These are phyloP conservation scores for Fusarium sp. DNA, from an alignment of 2,329 filamentous ascomycete genomes.

Conservation along the genomic window DNA sequence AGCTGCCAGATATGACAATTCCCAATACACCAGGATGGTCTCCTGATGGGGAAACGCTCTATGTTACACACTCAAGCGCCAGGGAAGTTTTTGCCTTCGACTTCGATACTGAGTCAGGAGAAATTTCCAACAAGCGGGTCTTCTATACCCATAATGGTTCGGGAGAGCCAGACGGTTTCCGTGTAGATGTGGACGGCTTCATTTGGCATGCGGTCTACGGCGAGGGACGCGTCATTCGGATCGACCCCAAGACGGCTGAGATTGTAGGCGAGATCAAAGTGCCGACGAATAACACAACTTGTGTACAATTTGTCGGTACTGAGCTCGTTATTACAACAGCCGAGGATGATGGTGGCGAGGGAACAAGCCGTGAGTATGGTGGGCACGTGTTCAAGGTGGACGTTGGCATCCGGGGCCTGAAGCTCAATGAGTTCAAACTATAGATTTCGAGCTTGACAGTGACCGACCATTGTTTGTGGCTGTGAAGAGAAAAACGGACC, in stretches of 20 bases:
- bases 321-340: slow-evolving; percentile 85
- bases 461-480: not conserved
- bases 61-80: slow-evolving; percentile 83
- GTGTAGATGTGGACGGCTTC: slow-evolving; percentile 84
- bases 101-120: slow-evolving; percentile 73
- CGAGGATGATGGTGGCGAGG: slow-evolving; percentile 72
- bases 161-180: slow-evolving; percentile 85
- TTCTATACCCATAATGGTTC: slow-evolving; percentile 77
- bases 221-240: slow-evolving; percentile 78
- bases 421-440: slow-evolving; percentile 73
- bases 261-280: slow-evolving; percentile 80
- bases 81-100: slow-evolving; percentile 80
- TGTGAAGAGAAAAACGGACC: not conserved
- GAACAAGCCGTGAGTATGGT: slow-evolving; percentile 71
- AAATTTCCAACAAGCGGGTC: slow-evolving; percentile 74
- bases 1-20: slow-evolving; percentile 76
- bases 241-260: slow-evolving; percentile 72
- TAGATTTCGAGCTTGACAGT: slow-evolving; percentile 21
- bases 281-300: slow-evolving; percentile 84
- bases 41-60: slow-evolving; percentile 77
- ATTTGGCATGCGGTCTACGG: slow-evolving; percentile 92
- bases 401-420: slow-evolving; percentile 76
- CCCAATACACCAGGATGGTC: slow-evolving; percentile 91
- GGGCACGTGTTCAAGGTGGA: slow-evolving; percentile 82
- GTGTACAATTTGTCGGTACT: slow-evolving; percentile 81